Evolutionary conservation across 495 filamentous ascomycete species (phyloP).

Genomic region (Physcia stellaris): DNA sequence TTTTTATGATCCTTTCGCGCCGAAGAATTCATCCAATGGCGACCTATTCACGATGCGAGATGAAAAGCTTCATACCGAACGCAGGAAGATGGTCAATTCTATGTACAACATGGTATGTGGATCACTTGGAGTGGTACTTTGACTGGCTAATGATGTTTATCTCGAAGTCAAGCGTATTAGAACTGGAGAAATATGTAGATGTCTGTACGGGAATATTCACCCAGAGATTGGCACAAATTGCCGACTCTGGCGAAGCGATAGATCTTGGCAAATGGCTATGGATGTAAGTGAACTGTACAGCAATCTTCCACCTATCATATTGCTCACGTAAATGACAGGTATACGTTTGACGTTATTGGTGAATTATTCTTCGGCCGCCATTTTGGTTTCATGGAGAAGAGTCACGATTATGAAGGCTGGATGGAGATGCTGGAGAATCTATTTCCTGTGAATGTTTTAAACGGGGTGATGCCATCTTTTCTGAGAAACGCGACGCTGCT

Average conservation of each 20-base stretch:
- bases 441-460: slow-evolving; percentile 15
- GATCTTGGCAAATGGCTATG: slow-evolving; percentile 15
- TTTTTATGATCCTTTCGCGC: no score
- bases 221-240: slow-evolving; percentile 14
- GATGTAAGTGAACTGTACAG: slow-evolving; percentile 10
- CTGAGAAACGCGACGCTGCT: slow-evolving; percentile 6
- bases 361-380: slow-evolving; percentile 26
- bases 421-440: slow-evolving; percentile 16
- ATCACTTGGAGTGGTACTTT: no score
- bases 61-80: slow-evolving; percentile 18
- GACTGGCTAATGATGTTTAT: no score
- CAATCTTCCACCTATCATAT: no score
- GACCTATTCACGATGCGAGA: slow-evolving; percentile 9
- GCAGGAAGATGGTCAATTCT: slow-evolving; percentile 20
- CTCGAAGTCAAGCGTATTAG: slow-evolving; percentile 18
- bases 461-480: slow-evolving; percentile 13
- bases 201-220: slow-evolving; percentile 16
- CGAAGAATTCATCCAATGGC: neutral
- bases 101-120: slow-evolving; percentile 23
- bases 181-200: slow-evolving; percentile 20
- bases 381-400: slow-evolving; percentile 23
- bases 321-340: slow-evolving; percentile 12
- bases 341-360: slow-evolving; percentile 24
- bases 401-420: slow-evolving; percentile 16
- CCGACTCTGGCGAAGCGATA: slow-evolving; percentile 12